phyloP scores from a whole-genome alignment of 257 asterid species.

The Rauvolfia tetraphylla region DNA sequence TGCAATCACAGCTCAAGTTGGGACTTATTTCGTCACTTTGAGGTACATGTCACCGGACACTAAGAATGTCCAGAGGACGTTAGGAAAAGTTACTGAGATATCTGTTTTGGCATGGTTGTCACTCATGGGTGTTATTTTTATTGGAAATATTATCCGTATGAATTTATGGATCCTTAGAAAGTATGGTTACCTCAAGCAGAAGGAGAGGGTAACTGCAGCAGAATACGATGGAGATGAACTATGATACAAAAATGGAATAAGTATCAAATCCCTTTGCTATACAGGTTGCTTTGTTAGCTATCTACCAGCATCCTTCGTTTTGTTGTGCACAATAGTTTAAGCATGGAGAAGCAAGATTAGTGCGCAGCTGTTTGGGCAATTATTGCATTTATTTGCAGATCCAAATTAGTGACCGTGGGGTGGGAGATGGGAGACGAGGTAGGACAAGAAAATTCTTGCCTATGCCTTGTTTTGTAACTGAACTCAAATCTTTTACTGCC shows the following conservation, averaged over 20 bases:
- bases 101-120: constrained; percentile 39
- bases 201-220: constrained; percentile 1
- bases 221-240: constrained; percentile 8
- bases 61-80: constrained; percentile 6
- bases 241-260: background rate
- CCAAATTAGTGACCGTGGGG: too few relatives aligned
- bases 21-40: constrained; percentile 34
- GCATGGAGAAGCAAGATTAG: too few relatives aligned
- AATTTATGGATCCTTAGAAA: constrained; percentile 43
- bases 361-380: too few relatives aligned
- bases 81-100: constrained; percentile 29
- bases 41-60: constrained; percentile 24
- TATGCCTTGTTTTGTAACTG: too few relatives aligned
- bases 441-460: too few relatives aligned
- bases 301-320: background rate
- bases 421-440: too few relatives aligned
- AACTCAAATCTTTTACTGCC: too few relatives aligned
- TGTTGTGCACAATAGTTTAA: background rate
- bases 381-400: too few relatives aligned
- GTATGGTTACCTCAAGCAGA: constrained; percentile 31
- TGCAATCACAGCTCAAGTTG: constrained; percentile 35
- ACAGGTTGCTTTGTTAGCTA: background rate
- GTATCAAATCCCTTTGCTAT: background rate
- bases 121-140: constrained; percentile 34
- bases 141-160: constrained; percentile 35